Evolutionary conservation across 2,329 filamentous ascomycete species (phyloP).

Genomic region (Mariannaea sp.): DNA sequence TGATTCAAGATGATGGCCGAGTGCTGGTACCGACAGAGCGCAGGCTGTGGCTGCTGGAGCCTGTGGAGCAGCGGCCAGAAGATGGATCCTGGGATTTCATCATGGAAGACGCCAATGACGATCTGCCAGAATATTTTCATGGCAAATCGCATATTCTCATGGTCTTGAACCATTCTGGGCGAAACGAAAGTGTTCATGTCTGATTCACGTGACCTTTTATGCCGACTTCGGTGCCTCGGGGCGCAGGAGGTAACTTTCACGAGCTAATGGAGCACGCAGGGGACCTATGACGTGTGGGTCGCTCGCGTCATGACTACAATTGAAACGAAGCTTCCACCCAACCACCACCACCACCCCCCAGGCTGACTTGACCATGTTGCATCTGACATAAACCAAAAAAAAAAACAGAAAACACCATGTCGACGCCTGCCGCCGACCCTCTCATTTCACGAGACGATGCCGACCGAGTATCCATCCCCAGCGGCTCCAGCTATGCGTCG

Average conservation of each 20-base stretch:
- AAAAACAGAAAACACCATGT: no score
- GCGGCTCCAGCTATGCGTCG: slow-evolving; percentile 32
- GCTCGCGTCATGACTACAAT: no score
- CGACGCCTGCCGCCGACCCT: slow-evolving; percentile 22
- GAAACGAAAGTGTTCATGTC: no score
- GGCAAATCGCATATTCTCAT: neutral
- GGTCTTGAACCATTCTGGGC: slow-evolving; percentile 1
- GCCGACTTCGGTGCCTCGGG: no score
- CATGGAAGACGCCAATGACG: neutral
- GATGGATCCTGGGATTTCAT: neutral
- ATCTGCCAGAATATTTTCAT: neutral
- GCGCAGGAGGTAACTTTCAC: no score
- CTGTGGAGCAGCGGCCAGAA: neutral
- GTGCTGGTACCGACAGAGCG: slow-evolving; percentile 18
- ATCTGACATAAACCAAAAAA: no score
- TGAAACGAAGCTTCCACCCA: no score
- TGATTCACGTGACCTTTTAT: no score
- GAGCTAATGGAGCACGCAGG: slow-evolving; percentile 1
- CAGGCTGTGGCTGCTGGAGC: slow-evolving; percentile 20
- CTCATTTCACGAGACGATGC: slow-evolving; percentile 27
- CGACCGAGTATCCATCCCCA: slow-evolving; percentile 34
- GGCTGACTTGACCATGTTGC: no score
- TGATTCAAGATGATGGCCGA: slow-evolving; percentile 27
- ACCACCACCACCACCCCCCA: no score
- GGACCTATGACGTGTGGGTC: slow-evolving; percentile 19